Percentiles rank a stretch among this genome's conserved stretches.
phyloP scores from a whole-genome alignment of 305 asterid genomes.

The Stenogyne calaminthoides region DNA sequence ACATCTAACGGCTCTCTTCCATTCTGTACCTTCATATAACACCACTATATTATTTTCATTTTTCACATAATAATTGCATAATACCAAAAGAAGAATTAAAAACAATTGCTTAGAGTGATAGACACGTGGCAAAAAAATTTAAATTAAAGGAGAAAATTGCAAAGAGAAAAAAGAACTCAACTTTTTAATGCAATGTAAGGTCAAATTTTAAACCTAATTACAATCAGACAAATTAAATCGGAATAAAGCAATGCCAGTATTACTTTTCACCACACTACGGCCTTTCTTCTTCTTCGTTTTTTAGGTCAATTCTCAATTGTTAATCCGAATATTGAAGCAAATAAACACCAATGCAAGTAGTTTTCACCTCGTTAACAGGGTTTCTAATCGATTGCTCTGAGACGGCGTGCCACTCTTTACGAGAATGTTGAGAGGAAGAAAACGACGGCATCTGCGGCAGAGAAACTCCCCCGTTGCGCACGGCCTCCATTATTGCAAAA shows the following conservation, averaged over 20 bases:
- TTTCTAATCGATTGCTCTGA: slow-evolving; percentile 71
- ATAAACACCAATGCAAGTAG: slow-evolving; percentile 33
- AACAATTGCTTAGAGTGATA: background rate
- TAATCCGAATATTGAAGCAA: slow-evolving; percentile 1
- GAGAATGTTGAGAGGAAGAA: slow-evolving; percentile 62
- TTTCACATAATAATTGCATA: background rate
- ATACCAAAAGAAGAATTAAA: background rate
- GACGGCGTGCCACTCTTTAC: slow-evolving; percentile 92
- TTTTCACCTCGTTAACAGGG: slow-evolving; percentile 65
- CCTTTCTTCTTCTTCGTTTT: background rate
- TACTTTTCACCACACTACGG: background rate
- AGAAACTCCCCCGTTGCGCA: slow-evolving; percentile 64
- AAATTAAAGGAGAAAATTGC: background rate
- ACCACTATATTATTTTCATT: slow-evolving; percentile 19
- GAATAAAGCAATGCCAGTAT: background rate
- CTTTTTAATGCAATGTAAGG: slow-evolving; percentile 2
- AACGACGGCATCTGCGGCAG: slow-evolving; percentile 39
- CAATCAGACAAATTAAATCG: background rate
- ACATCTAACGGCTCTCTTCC: slow-evolving; percentile 76
- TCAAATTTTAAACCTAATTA: background rate
- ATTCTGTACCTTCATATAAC: slow-evolving; percentile 70
- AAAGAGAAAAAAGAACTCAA: background rate
- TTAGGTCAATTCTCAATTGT: background rate
- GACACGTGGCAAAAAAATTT: background rate
- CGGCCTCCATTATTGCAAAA: slow-evolving; percentile 56